Evolutionary conservation across 2,329 filamentous ascomycete species (phyloP), one percentile per base, ranked within the genome.

Genomic region (Didymosphaeria variabile): DNA sequence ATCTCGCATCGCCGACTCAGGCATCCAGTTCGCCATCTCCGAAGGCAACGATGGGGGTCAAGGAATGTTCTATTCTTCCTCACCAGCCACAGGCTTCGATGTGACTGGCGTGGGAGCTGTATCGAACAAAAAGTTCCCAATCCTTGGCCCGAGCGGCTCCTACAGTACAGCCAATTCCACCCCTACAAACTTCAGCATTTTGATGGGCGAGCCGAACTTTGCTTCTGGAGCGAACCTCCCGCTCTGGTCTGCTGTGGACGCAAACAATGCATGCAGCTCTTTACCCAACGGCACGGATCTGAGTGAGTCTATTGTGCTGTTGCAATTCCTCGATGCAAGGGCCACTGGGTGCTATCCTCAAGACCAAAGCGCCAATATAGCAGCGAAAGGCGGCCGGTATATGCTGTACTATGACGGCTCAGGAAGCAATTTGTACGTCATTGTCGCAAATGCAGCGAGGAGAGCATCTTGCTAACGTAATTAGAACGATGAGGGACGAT

Each of bases 321-420:
- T 67, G 51, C 52, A 66, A 34, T 67, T 54, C 26, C 49, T 55
- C 17, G 64, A 66, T 29, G 26, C 64, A 19, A 46, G 58, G n/a
- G 56, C 59, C 57, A 64, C 65, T 3, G 34, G 54, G 38, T 67
- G 65, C 31, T 67, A 67, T 47, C 42, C 64, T n/a, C 58, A 42
- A 49, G 65, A 67, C 13, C 65, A 67, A 19, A 64, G 64, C n/a
- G 44, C 47, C n/a, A 67, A 67, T 15, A 59, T 67, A 13, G 83
- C 79, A 2, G 81, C 79, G 7, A 81, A 81, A 52, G 88, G 88
- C 12, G 88, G 86, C 53, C 83, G 85, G 69, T 88, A 89, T 64
- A 60, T 67, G 45, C 2, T 65, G 7, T 67, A 63, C 46, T 67
- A 64, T 44, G 61, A 67, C 32, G 49, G 49, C 7, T 26, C 49